Evolutionary conservation across 495 filamentous ascomycete genomes (phyloP).

Genomic region (Pseudomonodictys pantanalensis): DNA sequence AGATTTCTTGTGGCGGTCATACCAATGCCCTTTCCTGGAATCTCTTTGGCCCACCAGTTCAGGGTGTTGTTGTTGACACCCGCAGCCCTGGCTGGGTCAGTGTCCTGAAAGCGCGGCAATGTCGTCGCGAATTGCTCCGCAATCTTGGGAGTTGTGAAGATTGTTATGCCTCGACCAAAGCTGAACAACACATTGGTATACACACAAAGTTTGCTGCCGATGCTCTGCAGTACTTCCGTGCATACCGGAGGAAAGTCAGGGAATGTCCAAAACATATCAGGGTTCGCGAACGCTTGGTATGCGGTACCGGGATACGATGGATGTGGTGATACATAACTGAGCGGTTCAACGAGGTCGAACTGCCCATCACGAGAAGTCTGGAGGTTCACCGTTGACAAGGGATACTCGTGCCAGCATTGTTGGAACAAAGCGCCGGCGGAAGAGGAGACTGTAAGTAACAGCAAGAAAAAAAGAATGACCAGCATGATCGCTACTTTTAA

Average conservation of each 20-base stretch:
- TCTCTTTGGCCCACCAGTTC: conserved; percentile 16
- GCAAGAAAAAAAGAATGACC: not conserved
- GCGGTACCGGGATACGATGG: not conserved
- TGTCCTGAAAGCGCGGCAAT: conserved; percentile 20
- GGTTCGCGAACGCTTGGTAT: too few species aligned
- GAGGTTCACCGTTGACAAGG: not conserved
- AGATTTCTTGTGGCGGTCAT: conserved; percentile 18
- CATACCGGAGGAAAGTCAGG: conserved; percentile 21
- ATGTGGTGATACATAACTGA: not conserved
- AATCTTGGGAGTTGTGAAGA: conserved; percentile 30
- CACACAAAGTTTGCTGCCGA: conserved; percentile 24
- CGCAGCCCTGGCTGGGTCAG: not conserved
- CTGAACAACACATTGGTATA: conserved; percentile 26
- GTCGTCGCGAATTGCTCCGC: conserved; percentile 20
- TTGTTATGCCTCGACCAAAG: conserved; percentile 26
- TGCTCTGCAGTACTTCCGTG: conserved; percentile 3
- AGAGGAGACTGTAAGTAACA: not conserved
- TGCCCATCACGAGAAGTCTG: not conserved
- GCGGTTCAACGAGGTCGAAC: not conserved
- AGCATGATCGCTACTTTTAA: too few species aligned
- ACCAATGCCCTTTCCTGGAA: conserved; percentile 27
- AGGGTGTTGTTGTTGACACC: conserved; percentile 19
- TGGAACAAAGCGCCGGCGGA: not conserved
- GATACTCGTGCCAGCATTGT: conserved; percentile 24
- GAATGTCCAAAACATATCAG: too few species aligned